phyloP scores from a whole-genome alignment of 805 yeast genomes.

The Pichia californica region DNA sequence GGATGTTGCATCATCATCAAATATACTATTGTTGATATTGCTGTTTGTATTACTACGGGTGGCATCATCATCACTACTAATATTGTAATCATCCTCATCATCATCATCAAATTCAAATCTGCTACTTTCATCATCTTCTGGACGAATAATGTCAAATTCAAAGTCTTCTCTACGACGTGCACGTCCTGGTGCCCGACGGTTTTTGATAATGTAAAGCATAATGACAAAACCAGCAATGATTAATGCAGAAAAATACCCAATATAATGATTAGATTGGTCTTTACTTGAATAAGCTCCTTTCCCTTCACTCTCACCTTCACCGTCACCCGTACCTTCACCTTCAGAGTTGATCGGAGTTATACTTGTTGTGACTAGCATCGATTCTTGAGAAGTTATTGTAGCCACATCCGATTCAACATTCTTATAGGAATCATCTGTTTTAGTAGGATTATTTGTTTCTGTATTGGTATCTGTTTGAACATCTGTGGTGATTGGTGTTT shows the following conservation, averaged over 20 bases:
- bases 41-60: background rate
- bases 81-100: conserved; percentile 11
- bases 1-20: conserved; percentile 8
- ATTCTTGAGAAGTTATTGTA: too few relatives aligned
- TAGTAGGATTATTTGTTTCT: background rate
- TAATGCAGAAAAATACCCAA: conserved; percentile 41
- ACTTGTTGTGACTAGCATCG: too few relatives aligned
- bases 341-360: too few relatives aligned
- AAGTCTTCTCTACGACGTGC: conserved; percentile 60
- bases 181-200: conserved; percentile 32
- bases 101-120: conserved; percentile 20
- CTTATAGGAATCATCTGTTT: background rate
- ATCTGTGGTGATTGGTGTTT: background rate
- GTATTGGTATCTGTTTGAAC: background rate
- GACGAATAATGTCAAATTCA: conserved; percentile 73
- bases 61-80: conserved; percentile 4
- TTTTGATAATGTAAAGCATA: conserved; percentile 36
- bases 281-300: background rate
- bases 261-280: conserved; percentile 9
- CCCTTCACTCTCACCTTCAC: too few relatives aligned
- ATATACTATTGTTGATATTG: background rate
- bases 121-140: conserved; percentile 42
- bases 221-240: conserved; percentile 52
- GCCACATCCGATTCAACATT: too few relatives aligned
- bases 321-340: too few relatives aligned